Conservation (phyloP, 2,329 filamentous ascomycete species). For the Calonectria henricotiae region DNA sequence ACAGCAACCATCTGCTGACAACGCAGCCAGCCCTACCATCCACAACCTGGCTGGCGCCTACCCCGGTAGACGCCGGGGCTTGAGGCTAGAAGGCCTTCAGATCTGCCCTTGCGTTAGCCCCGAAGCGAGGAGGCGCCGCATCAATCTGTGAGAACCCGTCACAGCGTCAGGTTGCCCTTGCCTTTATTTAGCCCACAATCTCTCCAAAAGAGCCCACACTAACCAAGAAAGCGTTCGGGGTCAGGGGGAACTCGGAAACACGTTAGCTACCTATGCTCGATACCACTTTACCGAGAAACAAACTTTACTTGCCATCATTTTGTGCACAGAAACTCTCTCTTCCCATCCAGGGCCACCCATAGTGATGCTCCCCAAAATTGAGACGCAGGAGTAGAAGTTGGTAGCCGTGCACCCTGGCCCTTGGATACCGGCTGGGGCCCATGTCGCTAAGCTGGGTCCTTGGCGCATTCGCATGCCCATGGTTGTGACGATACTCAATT, state of each 20-base stretch:
- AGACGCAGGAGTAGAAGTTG: constrained; percentile 23
- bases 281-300: not conserved
- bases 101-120: constrained; percentile 31
- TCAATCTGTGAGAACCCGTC: constrained; percentile 20
- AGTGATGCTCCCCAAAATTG: not conserved
- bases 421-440: constrained; percentile 9
- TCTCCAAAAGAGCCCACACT: constrained; percentile 30
- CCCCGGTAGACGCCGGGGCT: constrained; percentile 20
- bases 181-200: constrained; percentile 21
- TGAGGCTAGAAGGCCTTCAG: constrained; percentile 29
- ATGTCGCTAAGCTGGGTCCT: constrained; percentile 6
- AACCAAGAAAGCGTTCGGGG: constrained; percentile 15
- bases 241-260: constrained; percentile 26
- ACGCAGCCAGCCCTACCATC: constrained; percentile 18
- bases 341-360: not conserved
- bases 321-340: not conserved
- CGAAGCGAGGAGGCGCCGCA: constrained; percentile 23
- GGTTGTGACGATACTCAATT: not conserved
- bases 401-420: constrained; percentile 29
- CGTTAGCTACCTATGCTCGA: constrained; percentile 17
- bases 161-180: not conserved
- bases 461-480: constrained; percentile 4
- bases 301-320: constrained; percentile 20
- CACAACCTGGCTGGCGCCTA: constrained; percentile 13
- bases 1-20: not conserved